A percentile compares a stretch with the other conserved stretches of the same genome.
Conservation (phyloP, 2,329 filamentous ascomycete genomes). For the Aspergillus ustus region DNA sequence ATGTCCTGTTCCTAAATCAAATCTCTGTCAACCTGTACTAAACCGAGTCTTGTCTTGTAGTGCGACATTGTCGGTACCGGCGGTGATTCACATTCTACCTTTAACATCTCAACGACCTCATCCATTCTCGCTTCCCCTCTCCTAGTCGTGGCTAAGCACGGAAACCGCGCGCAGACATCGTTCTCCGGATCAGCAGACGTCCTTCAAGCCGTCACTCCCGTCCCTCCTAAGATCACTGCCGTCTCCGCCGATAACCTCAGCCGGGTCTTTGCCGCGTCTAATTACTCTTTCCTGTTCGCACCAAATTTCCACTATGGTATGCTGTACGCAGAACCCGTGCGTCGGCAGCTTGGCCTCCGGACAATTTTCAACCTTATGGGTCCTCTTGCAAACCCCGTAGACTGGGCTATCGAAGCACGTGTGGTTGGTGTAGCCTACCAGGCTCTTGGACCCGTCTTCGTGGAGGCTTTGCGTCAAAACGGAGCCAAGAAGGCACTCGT, state of each 20-base stretch:
- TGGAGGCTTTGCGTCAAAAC: conserved; percentile 76
- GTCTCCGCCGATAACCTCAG: conserved; percentile 73
- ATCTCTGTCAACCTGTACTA: background rate
- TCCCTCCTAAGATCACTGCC: conserved; percentile 72
- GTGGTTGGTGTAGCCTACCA: conserved; percentile 90
- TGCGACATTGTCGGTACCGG: conserved; percentile 97
- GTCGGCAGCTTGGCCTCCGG: conserved; percentile 86
- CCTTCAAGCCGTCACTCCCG: conserved; percentile 74
- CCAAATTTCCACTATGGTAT: conserved; percentile 97
- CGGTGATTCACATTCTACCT: conserved; percentile 94
- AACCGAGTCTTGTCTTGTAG: conserved; percentile 37
- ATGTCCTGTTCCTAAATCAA: conserved; percentile 43
- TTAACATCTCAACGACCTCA: conserved; percentile 95
- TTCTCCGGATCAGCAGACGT: conserved; percentile 95
- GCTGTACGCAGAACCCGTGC: conserved; percentile 82
- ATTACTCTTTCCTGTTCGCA: conserved; percentile 95
- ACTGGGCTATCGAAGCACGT: conserved; percentile 82
- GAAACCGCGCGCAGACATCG: conserved; percentile 92
- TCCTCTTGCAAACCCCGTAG: conserved; percentile 87
- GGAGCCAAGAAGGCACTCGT: conserved; percentile 84
- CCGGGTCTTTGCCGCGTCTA: conserved; percentile 75
- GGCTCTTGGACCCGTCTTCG: conserved; percentile 86
- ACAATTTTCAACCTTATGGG: conserved; percentile 98
- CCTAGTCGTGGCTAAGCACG: conserved; percentile 89
- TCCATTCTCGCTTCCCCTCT: conserved; percentile 89